Evolutionary conservation across 2,329 filamentous ascomycete species (phyloP).

Genomic region (Penicillium sp.): DNA sequence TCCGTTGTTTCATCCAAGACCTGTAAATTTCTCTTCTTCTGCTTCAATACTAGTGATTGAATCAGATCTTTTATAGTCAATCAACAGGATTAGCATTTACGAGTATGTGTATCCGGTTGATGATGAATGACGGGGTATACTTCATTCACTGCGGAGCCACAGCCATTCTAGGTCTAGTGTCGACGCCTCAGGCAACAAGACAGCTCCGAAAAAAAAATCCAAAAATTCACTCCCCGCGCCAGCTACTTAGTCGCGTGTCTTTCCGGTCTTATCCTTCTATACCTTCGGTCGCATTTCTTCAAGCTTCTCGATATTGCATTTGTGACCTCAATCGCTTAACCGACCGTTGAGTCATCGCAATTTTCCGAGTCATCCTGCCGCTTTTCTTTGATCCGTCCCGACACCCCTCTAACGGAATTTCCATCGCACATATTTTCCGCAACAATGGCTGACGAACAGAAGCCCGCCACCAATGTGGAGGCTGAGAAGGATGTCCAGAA

Average conservation of each 20-base stretch:
- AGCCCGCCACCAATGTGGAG: conserved; percentile 18
- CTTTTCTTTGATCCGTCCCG: background rate
- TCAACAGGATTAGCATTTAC: no score
- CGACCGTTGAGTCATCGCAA: conserved; percentile 5
- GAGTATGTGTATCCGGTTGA: background rate
- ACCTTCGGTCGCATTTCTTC: background rate
- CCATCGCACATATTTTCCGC: background rate
- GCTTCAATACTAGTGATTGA: no score
- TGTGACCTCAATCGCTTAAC: background rate
- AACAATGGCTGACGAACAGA: conserved; percentile 9
- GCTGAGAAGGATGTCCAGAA: conserved; percentile 50
- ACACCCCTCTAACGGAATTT: background rate
- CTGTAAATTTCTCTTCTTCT: no score
- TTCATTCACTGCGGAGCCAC: background rate
- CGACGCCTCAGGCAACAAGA: conserved; percentile 18
- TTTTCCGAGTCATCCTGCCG: background rate
- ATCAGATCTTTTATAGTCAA: no score
- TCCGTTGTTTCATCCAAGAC: no score
- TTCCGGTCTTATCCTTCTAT: background rate
- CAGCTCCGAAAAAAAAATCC: conserved; percentile 18
- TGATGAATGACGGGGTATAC: background rate
- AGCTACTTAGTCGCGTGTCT: conserved; percentile 8
- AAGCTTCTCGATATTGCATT: background rate
- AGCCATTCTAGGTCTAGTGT: conserved; percentile 4
- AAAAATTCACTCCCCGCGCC: conserved; percentile 25